Evolutionary conservation across 495 filamentous ascomycete genomes (phyloP).

Genomic region (Astrocystis sublimbata): DNA sequence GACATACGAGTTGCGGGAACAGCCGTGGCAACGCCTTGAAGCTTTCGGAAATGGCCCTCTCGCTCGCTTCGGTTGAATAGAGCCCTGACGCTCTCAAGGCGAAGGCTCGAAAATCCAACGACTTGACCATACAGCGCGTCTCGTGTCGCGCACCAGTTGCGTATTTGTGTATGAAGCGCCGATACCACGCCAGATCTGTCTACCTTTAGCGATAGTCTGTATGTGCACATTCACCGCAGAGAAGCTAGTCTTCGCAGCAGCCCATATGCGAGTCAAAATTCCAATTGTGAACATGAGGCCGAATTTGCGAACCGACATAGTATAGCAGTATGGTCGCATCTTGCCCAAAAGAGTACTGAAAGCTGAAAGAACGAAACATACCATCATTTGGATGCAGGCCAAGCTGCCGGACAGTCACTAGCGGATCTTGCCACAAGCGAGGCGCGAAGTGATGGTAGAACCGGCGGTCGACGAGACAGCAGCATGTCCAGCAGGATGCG

Average conservation of each 20-base stretch:
- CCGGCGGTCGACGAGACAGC: slow-evolving; percentile 44
- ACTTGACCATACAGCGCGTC: slow-evolving; percentile 35
- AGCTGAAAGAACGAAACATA: slow-evolving; percentile 18
- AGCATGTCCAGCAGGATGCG: slow-evolving; percentile 35
- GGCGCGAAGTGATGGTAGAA: slow-evolving; percentile 48
- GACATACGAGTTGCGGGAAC: slow-evolving; percentile 40
- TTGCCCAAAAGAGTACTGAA: too few relatives aligned
- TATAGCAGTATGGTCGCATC: background rate
- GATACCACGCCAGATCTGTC: slow-evolving; percentile 43
- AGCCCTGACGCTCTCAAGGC: slow-evolving; percentile 29
- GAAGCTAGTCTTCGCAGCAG: too few relatives aligned
- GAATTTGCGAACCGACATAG: background rate
- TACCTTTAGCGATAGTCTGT: background rate
- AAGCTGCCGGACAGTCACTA: slow-evolving; percentile 31
- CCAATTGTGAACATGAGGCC: too few relatives aligned
- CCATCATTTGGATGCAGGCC: slow-evolving; percentile 40
- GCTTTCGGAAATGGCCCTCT: slow-evolving; percentile 32
- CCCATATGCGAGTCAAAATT: too few relatives aligned
- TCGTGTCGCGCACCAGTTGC: slow-evolving; percentile 24
- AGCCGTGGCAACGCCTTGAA: slow-evolving; percentile 29
- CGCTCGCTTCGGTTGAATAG: slow-evolving; percentile 35
- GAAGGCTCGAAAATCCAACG: slow-evolving; percentile 41
- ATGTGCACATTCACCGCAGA: too few relatives aligned
- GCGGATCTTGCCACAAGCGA: slow-evolving; percentile 49
- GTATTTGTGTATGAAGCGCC: slow-evolving; percentile 37